Evolutionary conservation across 768 basidiomycete species (phyloP).

Genomic region (Suillus clintonianus): DNA sequence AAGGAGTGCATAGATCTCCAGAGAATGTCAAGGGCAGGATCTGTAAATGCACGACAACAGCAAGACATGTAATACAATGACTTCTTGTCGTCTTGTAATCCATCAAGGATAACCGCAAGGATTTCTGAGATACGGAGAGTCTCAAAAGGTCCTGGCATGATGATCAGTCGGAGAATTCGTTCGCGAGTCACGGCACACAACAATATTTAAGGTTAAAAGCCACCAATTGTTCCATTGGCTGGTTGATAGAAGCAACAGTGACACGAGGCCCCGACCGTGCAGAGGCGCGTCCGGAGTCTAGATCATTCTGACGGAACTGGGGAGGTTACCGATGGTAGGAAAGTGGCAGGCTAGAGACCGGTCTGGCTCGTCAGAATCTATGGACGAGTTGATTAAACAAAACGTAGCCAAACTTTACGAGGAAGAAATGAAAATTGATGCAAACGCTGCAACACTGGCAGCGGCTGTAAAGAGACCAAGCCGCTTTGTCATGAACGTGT

Average conservation of each 20-base stretch:
- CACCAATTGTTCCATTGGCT: not conserved
- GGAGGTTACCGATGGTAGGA: not conserved
- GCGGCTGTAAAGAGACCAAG: too few relatives aligned
- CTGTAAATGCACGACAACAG: constrained; percentile 6
- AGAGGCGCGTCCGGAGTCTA: not conserved
- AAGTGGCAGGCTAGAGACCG: not conserved
- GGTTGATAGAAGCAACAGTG: not conserved
- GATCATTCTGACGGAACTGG: not conserved
- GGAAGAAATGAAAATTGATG: not conserved
- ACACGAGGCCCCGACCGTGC: not conserved
- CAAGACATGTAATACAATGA: not conserved
- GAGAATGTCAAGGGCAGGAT: constrained; percentile 5
- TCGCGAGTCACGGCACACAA: not conserved
- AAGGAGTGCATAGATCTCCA: constrained; percentile 4
- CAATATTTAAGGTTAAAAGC: not conserved
- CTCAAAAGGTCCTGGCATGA: constrained; percentile 2
- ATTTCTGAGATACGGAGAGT: not conserved
- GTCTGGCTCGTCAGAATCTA: not conserved
- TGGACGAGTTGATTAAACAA: not conserved
- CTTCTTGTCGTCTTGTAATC: constrained; percentile 5
- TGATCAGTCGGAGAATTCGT: not conserved
- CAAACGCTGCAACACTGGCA: too few relatives aligned
- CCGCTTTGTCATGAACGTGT: too few relatives aligned
- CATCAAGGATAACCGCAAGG: not conserved
- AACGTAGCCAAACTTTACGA: too few relatives aligned